A percentile compares a stretch with the other conserved stretches of the same genome.
Conservation (phyloP, 2,329 filamentous ascomycete genomes). For the Colletotrichum sp. region DNA sequence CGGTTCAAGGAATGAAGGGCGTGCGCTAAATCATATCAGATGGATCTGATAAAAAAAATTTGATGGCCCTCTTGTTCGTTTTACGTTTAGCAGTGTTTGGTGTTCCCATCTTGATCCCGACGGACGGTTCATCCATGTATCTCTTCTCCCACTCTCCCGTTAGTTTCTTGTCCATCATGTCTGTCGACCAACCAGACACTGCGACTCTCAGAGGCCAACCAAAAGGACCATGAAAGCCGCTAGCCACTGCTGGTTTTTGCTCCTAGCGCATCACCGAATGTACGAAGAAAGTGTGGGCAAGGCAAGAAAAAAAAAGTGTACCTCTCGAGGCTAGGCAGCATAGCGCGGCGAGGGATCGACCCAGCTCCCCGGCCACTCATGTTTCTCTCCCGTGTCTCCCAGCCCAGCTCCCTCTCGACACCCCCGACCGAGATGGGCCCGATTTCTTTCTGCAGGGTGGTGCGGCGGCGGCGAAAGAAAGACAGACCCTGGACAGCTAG, state of each 20-base stretch:
- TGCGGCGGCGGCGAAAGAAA: background rate
- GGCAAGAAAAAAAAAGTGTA: background rate
- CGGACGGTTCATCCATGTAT: background rate
- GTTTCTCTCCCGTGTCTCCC: background rate
- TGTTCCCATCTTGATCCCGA: background rate
- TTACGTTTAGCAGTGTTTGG: background rate
- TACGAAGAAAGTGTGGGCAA: background rate
- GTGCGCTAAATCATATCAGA: constrained; percentile 18
- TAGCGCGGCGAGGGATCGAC: background rate
- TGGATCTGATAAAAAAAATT: constrained; percentile 21
- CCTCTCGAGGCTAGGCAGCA: background rate
- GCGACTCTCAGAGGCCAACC: background rate
- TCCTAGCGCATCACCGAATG: background rate
- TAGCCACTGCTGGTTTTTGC: background rate
- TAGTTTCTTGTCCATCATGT: background rate
- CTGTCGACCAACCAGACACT: background rate
- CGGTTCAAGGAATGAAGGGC: background rate
- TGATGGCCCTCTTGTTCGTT: background rate
- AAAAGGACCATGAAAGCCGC: background rate
- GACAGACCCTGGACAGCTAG: background rate
- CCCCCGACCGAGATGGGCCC: constrained; percentile 1
- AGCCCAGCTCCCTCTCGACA: background rate
- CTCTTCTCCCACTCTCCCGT: background rate
- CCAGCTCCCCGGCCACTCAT: background rate
- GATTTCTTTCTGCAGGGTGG: constrained; percentile 1